Percentiles rank a stretch among this genome's conserved stretches.
These are phyloP conservation scores for Dichomitus squalens DNA, from an alignment of 1,284 basidiomycete genomes.

Conservation along the genomic window DNA sequence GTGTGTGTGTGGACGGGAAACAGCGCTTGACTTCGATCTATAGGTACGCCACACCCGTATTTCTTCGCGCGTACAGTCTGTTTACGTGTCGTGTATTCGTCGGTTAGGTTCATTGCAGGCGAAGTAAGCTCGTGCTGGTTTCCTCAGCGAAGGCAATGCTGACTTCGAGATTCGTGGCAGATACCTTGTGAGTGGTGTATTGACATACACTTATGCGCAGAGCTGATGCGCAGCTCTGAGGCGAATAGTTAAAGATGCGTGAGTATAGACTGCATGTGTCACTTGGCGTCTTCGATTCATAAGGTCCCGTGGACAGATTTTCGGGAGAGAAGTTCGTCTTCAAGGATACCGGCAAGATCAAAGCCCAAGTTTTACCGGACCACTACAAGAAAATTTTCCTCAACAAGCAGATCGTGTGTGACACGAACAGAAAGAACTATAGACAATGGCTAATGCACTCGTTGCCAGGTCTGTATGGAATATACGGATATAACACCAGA, in stretches of 20 bases:
- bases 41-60: conserved; percentile 38
- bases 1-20: conserved; percentile 80
- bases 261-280: conserved; percentile 26
- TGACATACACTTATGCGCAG: neutral
- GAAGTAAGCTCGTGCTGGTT: conserved; percentile 42
- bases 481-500: conserved; percentile 61
- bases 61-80: neutral
- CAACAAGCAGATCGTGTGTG: conserved; percentile 60
- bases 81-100: neutral
- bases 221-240: neutral
- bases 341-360: conserved; percentile 38
- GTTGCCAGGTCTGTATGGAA: conserved; percentile 59
- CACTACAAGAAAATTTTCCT: conserved; percentile 56
- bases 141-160: neutral
- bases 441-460: neutral
- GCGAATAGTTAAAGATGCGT: conserved; percentile 57
- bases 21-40: conserved; percentile 72
- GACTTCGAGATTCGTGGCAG: neutral
- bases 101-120: conserved; percentile 64
- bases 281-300: neutral
- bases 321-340: conserved; percentile 59
- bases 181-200: conserved; percentile 23
- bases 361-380: conserved; percentile 47
- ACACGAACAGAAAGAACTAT: too few relatives aligned
- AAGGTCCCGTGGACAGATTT: conserved; percentile 24